Base-by-base conservation (phyloP, 306 rosid species). In the Ceratonia siliqua region DNA sequence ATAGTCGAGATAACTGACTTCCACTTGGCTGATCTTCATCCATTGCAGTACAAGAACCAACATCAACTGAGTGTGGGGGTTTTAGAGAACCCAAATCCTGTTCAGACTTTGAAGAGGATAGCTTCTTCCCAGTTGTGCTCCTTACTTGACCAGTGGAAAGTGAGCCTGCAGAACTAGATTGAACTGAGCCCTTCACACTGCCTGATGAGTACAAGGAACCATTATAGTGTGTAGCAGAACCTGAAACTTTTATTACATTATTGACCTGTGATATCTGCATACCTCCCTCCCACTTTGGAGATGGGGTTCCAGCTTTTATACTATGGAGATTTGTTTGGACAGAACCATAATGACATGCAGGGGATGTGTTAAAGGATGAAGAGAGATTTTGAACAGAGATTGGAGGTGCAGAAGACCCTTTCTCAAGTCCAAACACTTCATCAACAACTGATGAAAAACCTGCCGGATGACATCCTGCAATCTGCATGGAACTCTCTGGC, bases 371-470 rank as follows among this genome's bases (percentile, higher is more conserved):
- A 73, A 75, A 64, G n/a, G 92, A 68, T 17, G 90, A 83, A 70
- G 97, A 58, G 18, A 66, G 72, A 77, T 79, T 91, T 46, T 79
- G 88, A 72, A 79, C 81, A 72, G 92, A 25, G 48, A 78, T 81
- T 10, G 89, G 61, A 76, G 83, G 78, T 1, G 48, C 80, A 71
- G 92, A 85, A 68, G 96, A 82, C 67, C 91, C 97, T 84, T 84
- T 88, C 82, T 88, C 98, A 59, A 86, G 88, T 83, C 81, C 99
- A 86, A 95, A 95, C 42, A 95, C 90, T 64, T 95, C 98, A 64
- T 95, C 99, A 75, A 95, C 98, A 77, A 92, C 79, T 15, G 97
- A 90, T 79, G 97, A 86, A 85, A 95, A 95, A 70, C 92, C 87
- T 33, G 97, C 90, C 14, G 90, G 82, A 50, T 84, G 88, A 65